A percentile compares a stretch with the other conserved stretches of the same genome.
These are phyloP conservation scores for Astragalus membranaceus DNA, from an alignment of 306 rosid species.

Conservation along the genomic window DNA sequence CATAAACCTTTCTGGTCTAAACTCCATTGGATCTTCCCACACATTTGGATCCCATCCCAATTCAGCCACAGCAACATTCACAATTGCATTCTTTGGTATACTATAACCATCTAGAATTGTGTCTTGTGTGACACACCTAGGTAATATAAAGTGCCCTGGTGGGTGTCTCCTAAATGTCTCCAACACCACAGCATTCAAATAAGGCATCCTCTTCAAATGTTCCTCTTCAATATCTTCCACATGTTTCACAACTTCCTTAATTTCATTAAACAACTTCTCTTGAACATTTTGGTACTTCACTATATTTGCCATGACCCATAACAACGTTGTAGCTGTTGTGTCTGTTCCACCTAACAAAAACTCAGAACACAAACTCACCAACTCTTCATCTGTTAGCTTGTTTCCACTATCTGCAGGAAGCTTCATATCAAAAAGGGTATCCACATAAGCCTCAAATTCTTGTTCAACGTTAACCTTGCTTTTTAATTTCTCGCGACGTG, in stretches of 20 bases:
- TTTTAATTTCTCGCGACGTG: constrained; percentile 23
- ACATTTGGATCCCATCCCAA: constrained; percentile 47
- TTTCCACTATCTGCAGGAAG: constrained; percentile 22
- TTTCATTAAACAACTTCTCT: constrained; percentile 35
- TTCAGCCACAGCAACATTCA: constrained; percentile 51
- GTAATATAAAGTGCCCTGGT: constrained; percentile 45
- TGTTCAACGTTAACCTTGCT: neutral
- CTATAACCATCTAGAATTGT: constrained; percentile 28
- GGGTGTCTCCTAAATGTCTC: constrained; percentile 50
- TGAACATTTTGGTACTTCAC: constrained; percentile 43
- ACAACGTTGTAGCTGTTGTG: constrained; percentile 37
- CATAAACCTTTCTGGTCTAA: constrained; percentile 51
- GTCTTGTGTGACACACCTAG: constrained; percentile 42
- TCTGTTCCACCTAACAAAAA: constrained; percentile 49
- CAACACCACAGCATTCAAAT: constrained; percentile 41
- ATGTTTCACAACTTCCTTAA: constrained; percentile 19
- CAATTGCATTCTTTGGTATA: constrained; percentile 43
- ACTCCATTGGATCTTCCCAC: constrained; percentile 63
- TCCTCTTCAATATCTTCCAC: constrained; percentile 41
- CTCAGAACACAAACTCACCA: constrained; percentile 44
- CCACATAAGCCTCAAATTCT: constrained; percentile 32
- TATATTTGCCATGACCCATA: constrained; percentile 49
- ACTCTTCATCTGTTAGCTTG: constrained; percentile 26
- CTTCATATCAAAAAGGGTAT: constrained; percentile 36
- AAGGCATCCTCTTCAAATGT: constrained; percentile 41